Evolutionary conservation across 108 stramenopile species (phyloP), one percentile per base, ranked within the genome.

Genomic region (Tribonema minus): DNA sequence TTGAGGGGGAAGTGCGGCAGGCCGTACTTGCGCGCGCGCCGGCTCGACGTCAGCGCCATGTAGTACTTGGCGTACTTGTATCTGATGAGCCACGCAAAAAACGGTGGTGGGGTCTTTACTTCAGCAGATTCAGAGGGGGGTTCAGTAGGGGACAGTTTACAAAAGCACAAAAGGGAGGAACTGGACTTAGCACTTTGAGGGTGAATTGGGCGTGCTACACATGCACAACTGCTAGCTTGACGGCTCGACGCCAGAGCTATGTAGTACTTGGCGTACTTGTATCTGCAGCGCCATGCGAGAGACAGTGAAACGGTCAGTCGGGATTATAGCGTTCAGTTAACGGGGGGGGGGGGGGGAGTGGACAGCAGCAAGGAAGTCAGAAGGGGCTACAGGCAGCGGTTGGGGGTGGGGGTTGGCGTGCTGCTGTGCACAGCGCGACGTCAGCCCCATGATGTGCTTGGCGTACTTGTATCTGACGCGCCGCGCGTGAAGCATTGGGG

Each of bases 1-100:
- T 82, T 82, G 54, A 82, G 81, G 64, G 81, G 63, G 67, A 82
- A 82, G 81, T 82, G 66, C 7, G 81, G 81, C 15, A 82, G 35
- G 31, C 71, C 33, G 67, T 82, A 74, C 39, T 72, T 72, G 59
- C 81, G 40, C 39, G 81, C 81, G 25, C 71, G 64, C 66, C 64
- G 35, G 2, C 64, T 65, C 4, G 72, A 74, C 2, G 81, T 82
- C 54, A 82, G 72, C 34, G 71, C 71, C 58, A 58, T 65, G 81
- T 71, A 82, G 58, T 40, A 72, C 72, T 82, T 82, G 66, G 72
- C 64, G 67, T 82, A 82, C 63, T 74, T 72, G 71, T 72, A 82
- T 5, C 67, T 30, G 20, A n/a, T n/a, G n/a, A n/a, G n/a, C n/a
- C n/a, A n/a, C n/a, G n/a, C n/a, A n/a, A n/a, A n/a, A n/a, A n/a